Evolutionary conservation across 306 rosid species (phyloP).

Genomic region (Oxytropis ochrocephala): DNA sequence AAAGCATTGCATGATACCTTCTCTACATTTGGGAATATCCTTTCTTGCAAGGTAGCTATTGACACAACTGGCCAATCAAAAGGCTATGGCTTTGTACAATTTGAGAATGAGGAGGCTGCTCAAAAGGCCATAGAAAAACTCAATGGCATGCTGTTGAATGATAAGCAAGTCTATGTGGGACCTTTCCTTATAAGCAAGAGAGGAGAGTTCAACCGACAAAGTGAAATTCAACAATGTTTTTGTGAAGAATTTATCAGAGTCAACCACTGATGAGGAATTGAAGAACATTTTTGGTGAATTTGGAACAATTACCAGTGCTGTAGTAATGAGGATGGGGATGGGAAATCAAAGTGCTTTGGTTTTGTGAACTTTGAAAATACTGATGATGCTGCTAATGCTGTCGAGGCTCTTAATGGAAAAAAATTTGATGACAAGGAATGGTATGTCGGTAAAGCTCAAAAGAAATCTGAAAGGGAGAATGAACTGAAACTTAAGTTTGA

Average conservation of each 20-base stretch:
- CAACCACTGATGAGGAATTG: constrained; percentile 82
- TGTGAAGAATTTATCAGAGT: constrained; percentile 78
- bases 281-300: constrained; percentile 59
- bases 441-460: constrained; percentile 75
- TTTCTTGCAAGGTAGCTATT: constrained; percentile 93
- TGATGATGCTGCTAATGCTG: constrained; percentile 66
- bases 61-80: constrained; percentile 86
- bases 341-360: constrained; percentile 94
- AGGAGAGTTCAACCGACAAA: constrained; percentile 56
- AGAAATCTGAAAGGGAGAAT: constrained; percentile 55
- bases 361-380: constrained; percentile 87
- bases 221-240: constrained; percentile 75
- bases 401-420: constrained; percentile 56
- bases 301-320: constrained; percentile 79
- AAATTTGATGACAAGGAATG: constrained; percentile 56
- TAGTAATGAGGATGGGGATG: constrained; percentile 90
- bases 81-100: constrained; percentile 98
- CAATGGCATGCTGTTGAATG: constrained; percentile 95
- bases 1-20: constrained; percentile 92
- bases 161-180: constrained; percentile 94
- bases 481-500: constrained; percentile 58
- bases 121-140: constrained; percentile 83
- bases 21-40: constrained; percentile 80
- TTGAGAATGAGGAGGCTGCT: constrained; percentile 83
- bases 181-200: constrained; percentile 98